These are phyloP conservation scores for Phialophora chinensis DNA, from an alignment of 2,329 filamentous ascomycete genomes.

Conservation along the genomic window DNA sequence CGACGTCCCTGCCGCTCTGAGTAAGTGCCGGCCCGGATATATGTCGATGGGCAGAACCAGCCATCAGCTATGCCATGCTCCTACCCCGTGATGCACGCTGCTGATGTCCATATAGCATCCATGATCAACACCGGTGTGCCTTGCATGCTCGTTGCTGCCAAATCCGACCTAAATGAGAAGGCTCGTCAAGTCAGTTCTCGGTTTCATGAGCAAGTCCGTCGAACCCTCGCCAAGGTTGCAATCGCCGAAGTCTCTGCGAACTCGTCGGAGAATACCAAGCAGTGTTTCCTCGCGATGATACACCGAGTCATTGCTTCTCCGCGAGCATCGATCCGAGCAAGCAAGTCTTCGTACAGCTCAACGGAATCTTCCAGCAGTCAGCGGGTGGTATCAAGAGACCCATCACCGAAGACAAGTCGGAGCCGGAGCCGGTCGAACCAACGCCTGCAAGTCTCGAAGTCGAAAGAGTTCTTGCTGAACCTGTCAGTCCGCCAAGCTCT, in stretches of 20 bases:
- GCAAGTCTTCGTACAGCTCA: conserved; percentile 23
- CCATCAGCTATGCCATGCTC: not conserved
- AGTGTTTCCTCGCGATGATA: conserved; percentile 77
- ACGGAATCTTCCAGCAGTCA: conserved; percentile 21
- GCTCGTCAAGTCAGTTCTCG: conserved; percentile 74
- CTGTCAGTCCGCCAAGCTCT: conserved; percentile 31
- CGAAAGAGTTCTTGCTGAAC: conserved; percentile 36
- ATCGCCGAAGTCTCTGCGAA: conserved; percentile 75
- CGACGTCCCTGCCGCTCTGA: conserved; percentile 75
- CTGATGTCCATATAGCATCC: conserved; percentile 25
- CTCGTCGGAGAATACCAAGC: conserved; percentile 73
- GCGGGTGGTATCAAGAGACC: conserved; percentile 23
- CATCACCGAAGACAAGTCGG: conserved; percentile 32
- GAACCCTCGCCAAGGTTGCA: conserved; percentile 68
- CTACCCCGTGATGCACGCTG: not conserved
- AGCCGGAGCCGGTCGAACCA: conserved; percentile 35
- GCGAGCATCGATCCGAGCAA: conserved; percentile 46
- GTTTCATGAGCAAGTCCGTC: conserved; percentile 68
- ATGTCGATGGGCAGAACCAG: not conserved
- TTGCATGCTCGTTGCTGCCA: conserved; percentile 82
- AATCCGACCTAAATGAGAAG: conserved; percentile 79
- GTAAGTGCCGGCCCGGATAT: conserved; percentile 59
- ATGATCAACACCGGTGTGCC: conserved; percentile 53
- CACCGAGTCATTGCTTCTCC: conserved; percentile 70
- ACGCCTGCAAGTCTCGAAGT: conserved; percentile 32